Conservation (phyloP, 1,284 basidiomycete genomes). For the Trichosporon sp. region DNA sequence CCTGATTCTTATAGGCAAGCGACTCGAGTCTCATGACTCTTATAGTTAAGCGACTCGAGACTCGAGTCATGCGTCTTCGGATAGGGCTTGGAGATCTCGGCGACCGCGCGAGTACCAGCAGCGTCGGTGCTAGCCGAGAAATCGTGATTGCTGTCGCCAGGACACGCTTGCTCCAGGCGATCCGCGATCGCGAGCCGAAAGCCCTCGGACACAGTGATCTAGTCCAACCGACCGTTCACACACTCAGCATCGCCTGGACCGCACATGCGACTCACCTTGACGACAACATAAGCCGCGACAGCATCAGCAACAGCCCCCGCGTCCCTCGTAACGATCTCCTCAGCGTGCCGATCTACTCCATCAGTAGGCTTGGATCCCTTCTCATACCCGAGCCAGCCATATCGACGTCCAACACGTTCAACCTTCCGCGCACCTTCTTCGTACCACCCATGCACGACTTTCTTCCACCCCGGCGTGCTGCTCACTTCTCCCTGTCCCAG, state of each 20-base stretch:
- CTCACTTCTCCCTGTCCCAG: slow-evolving; percentile 34
- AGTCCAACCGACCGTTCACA: too few species aligned
- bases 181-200: too few species aligned
- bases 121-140: too few species aligned
- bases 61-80: too few species aligned
- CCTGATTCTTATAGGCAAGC: too few species aligned
- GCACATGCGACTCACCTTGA: slow-evolving; percentile 58
- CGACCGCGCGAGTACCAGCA: too few species aligned
- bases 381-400: slow-evolving; percentile 74
- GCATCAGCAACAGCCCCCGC: slow-evolving; percentile 49
- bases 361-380: slow-evolving; percentile 43
- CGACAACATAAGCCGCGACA: slow-evolving; percentile 73
- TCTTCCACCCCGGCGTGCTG: slow-evolving; percentile 34
- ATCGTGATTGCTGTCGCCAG: too few species aligned
- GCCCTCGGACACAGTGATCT: too few species aligned
- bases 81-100: too few species aligned
- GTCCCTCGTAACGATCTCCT: slow-evolving; percentile 11
- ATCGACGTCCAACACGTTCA: slow-evolving; percentile 64
- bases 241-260: neutral
- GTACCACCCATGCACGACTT: slow-evolving; percentile 57
- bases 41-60: too few species aligned
- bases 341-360: slow-evolving; percentile 1
- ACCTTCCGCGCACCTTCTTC: slow-evolving; percentile 68
- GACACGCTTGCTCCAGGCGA: too few species aligned
- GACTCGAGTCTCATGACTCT: too few species aligned